These are phyloP conservation scores for Pythium aquatile DNA, from an alignment of 352 stramenopile species.

Conservation along the genomic window DNA sequence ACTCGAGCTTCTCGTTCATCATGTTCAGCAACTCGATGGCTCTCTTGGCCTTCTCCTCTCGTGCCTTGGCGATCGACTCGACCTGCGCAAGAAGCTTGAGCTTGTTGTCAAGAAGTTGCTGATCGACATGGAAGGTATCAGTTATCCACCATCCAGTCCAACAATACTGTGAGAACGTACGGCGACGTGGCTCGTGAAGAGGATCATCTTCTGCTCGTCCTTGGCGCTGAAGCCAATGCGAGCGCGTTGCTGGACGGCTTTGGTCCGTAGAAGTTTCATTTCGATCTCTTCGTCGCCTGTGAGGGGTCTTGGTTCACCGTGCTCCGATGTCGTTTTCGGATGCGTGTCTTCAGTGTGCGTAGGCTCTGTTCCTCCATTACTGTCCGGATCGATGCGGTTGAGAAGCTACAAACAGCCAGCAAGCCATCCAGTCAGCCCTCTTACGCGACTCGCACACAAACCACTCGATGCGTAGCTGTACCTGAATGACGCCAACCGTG, in stretches of 20 bases:
- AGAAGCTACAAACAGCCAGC: conserved; percentile 32
- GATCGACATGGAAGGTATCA: background rate
- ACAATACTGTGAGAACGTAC: conserved; percentile 5
- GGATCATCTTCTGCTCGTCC: conserved; percentile 65
- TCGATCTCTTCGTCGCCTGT: conserved; percentile 34
- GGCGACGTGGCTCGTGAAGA: conserved; percentile 56
- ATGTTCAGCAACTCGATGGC: conserved; percentile 59
- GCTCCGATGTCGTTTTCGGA: background rate
- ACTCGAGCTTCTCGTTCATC: conserved; percentile 45
- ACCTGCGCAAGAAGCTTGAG: conserved; percentile 36
- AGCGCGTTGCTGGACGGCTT: conserved; percentile 23
- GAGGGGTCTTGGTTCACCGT: background rate
- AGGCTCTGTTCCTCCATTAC: background rate
- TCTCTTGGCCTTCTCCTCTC: conserved; percentile 44
- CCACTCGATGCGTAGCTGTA: background rate
- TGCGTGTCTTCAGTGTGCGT: background rate
- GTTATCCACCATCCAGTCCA: background rate
- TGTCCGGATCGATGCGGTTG: conserved; percentile 45
- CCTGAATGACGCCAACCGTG: conserved; percentile 58
- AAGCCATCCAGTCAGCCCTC: background rate
- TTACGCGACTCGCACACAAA: background rate
- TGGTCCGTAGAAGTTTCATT: conserved; percentile 37
- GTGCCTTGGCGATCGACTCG: conserved; percentile 39
- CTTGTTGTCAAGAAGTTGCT: conserved; percentile 56
- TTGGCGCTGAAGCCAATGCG: conserved; percentile 50